Evolutionary conservation across 2,329 filamentous ascomycete species (phyloP).

Genomic region (Sclerotinia subarctica): DNA sequence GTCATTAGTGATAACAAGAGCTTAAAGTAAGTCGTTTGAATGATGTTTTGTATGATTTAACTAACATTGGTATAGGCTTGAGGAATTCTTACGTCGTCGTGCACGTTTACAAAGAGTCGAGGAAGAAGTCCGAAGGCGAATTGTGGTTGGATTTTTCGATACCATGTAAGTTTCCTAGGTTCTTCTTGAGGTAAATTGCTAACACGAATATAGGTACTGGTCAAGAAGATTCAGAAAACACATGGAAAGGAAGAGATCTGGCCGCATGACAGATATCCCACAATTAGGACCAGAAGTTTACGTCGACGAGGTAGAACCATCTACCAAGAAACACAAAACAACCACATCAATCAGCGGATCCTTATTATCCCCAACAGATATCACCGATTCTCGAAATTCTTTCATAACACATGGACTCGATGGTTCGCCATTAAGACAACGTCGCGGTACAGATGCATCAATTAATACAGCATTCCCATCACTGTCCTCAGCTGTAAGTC

Average conservation of each 20-base stretch:
- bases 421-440: slow-evolving; percentile 28
- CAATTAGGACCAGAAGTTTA: slow-evolving; percentile 84
- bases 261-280: slow-evolving; percentile 74
- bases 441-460: slow-evolving; percentile 28
- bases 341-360: slow-evolving; percentile 22
- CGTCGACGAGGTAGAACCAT: slow-evolving; percentile 69
- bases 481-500: slow-evolving; percentile 25
- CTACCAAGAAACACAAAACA: slow-evolving; percentile 26
- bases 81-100: slow-evolving; percentile 89
- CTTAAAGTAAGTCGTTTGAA: slow-evolving; percentile 56
- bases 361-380: slow-evolving; percentile 33
- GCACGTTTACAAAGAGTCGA: slow-evolving; percentile 90
- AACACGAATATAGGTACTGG: slow-evolving; percentile 60
- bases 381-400: slow-evolving; percentile 29
- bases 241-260: slow-evolving; percentile 67
- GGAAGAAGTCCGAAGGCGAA: slow-evolving; percentile 84
- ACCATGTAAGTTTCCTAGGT: slow-evolving; percentile 59
- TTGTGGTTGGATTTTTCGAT: slow-evolving; percentile 93
- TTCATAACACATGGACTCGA: slow-evolving; percentile 37
- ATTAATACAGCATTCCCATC: slow-evolving; percentile 23
- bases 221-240: slow-evolving; percentile 75
- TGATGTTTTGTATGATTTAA: background rate
- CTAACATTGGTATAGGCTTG: slow-evolving; percentile 57
- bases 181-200: slow-evolving; percentile 22
- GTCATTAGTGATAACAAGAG: slow-evolving; percentile 98